Evolutionary conservation across 2,329 filamentous ascomycete genomes (phyloP).

Genomic region (Cercospora zeina): DNA sequence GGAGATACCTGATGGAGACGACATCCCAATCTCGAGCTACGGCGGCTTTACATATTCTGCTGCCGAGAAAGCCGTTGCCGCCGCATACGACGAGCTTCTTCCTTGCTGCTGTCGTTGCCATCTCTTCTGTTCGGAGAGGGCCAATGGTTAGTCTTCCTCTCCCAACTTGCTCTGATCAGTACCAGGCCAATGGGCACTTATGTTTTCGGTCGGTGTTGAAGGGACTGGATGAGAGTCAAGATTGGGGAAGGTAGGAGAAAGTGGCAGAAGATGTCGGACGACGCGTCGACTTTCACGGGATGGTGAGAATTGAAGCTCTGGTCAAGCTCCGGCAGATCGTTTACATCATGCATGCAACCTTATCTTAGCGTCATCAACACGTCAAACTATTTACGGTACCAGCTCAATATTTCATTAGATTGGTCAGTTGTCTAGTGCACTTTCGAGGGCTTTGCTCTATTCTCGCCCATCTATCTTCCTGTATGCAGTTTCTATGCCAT

Average conservation of each 20-base stretch:
- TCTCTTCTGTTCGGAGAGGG: not conserved
- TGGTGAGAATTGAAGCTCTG: not conserved
- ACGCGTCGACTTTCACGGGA: conserved; percentile 7
- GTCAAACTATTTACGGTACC: not conserved
- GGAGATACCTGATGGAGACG: conserved; percentile 76
- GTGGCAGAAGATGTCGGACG: not conserved
- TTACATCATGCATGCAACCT: conserved; percentile 2
- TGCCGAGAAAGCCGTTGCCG: conserved; percentile 84
- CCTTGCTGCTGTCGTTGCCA: conserved; percentile 41
- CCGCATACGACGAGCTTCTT: conserved; percentile 89
- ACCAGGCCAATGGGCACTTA: fast-evolving
- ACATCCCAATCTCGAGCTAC: conserved; percentile 86
- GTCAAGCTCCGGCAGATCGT: conserved; percentile 6
- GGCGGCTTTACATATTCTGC: conserved; percentile 86
- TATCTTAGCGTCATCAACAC: not conserved
- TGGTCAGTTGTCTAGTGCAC: not conserved
- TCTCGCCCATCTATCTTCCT: not conserved
- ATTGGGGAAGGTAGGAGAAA: not conserved
- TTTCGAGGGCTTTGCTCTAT: not conserved
- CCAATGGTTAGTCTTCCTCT: conserved; percentile 1
- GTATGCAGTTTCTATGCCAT: not conserved
- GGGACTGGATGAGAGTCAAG: not conserved
- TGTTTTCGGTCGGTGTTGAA: not conserved
- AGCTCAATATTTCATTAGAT: not conserved
- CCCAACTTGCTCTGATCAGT: not conserved